phyloP scores from a whole-genome alignment of 352 stramenopile genomes.

The Globisporangium middletonii region DNA sequence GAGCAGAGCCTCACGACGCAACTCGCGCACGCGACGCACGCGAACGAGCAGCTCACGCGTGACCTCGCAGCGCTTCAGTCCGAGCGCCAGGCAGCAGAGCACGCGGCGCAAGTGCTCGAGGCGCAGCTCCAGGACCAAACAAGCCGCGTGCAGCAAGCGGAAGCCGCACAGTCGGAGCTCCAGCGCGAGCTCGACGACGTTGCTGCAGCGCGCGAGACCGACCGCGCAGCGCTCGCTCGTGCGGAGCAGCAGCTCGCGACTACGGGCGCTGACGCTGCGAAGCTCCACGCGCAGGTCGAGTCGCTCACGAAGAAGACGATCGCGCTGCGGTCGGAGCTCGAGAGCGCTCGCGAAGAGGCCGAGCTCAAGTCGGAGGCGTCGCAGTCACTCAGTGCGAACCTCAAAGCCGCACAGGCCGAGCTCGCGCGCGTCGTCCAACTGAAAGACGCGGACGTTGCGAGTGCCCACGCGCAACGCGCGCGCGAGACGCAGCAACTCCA shows the following conservation, averaged over 20 bases:
- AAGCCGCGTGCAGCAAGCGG: constrained; percentile 18
- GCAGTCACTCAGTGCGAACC: constrained; percentile 9
- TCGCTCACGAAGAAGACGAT: constrained; percentile 61
- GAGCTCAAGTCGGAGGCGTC: constrained; percentile 10
- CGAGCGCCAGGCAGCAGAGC: constrained; percentile 22
- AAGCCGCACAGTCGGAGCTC: constrained; percentile 29
- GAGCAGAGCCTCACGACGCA: constrained; percentile 37
- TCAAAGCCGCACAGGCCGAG: constrained; percentile 9
- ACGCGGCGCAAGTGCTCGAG: constrained; percentile 22
- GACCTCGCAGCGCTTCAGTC: constrained; percentile 21
- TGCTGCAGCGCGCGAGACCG: constrained; percentile 33
- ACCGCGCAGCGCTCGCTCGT: constrained; percentile 25
- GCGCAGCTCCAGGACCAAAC: constrained; percentile 5
- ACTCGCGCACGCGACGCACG: constrained; percentile 17
- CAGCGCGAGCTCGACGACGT: constrained; percentile 50
- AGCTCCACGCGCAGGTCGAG: constrained; percentile 46
- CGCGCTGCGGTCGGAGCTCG: constrained; percentile 38
- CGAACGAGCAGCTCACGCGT: constrained; percentile 22
- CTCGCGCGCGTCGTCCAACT: constrained; percentile 1
- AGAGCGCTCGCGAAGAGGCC: constrained; percentile 15
- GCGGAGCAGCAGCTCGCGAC: constrained; percentile 42
- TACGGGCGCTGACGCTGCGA: constrained; percentile 26
- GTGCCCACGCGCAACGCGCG: constrained; percentile 2
- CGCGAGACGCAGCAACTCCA: constrained; percentile 9
- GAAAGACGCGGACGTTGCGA: constrained; percentile 10